Evolutionary conservation across 768 basidiomycete species (phyloP).

Genomic region (Lentinula raphanica): DNA sequence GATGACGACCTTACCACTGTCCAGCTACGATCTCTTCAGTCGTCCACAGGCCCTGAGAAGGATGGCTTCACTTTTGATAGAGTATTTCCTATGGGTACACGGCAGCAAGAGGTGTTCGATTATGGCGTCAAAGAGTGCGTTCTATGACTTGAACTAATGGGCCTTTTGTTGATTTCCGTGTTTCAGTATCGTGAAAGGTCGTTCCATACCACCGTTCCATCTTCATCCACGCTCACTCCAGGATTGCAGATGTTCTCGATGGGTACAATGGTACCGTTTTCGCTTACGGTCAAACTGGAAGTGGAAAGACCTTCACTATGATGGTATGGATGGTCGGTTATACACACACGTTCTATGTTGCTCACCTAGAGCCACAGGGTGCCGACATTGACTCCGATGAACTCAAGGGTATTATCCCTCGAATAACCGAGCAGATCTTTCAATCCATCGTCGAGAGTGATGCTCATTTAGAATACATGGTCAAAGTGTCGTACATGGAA

Average conservation of each 20-base stretch:
- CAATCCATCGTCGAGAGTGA: constrained; percentile 96
- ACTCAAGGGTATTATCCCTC: constrained; percentile 92
- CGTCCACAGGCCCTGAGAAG: constrained; percentile 82
- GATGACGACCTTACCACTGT: constrained; percentile 83
- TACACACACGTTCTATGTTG: constrained; percentile 7
- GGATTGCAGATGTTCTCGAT: constrained; percentile 82
- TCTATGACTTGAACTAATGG: constrained; percentile 1
- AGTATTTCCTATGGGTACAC: constrained; percentile 88
- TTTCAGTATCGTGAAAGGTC: constrained; percentile 84
- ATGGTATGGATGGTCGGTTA: constrained; percentile 55
- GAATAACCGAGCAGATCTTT: constrained; percentile 99
- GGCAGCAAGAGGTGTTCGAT: constrained; percentile 93
- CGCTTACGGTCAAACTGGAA: constrained; percentile 83
- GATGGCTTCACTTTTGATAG: constrained; percentile 98
- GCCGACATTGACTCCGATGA: constrained; percentile 95
- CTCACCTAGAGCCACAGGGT: constrained; percentile 49
- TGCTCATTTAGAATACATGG: constrained; percentile 92
- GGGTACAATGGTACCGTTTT: constrained; percentile 98
- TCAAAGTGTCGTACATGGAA: constrained; percentile 99
- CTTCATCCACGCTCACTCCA: constrained; percentile 4
- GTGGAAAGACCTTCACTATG: constrained; percentile 96
- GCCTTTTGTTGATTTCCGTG: constrained; percentile 16
- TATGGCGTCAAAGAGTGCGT: constrained; percentile 96
- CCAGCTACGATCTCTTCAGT: constrained; percentile 64
- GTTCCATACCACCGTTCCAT: constrained; percentile 4